Conservation (phyloP, 768 basidiomycete species). For the Hygrocybe coccinea region DNA sequence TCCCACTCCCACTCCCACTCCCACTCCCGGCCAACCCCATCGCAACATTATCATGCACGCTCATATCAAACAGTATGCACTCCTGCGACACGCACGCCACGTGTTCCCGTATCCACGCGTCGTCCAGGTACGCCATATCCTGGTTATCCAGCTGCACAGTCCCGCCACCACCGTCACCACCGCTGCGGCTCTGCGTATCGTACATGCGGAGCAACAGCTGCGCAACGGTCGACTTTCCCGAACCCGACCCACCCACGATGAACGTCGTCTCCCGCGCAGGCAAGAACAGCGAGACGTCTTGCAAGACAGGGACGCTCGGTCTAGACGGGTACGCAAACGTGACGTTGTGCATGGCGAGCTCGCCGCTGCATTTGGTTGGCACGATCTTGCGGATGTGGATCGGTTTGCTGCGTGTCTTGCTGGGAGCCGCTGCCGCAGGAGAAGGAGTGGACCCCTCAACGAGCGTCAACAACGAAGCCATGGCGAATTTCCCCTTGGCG, state of each 20-base stretch:
- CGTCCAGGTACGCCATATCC: conserved; percentile 68
- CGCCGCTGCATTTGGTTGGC: conserved; percentile 63
- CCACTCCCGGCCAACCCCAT: conserved; percentile 45
- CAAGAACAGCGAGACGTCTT: conserved; percentile 62
- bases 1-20: conserved; percentile 39
- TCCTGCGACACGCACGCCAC: conserved; percentile 76
- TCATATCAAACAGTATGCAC: conserved; percentile 71
- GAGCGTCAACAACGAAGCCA: conserved; percentile 62
- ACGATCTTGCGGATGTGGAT: conserved; percentile 54
- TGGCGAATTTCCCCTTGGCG: conserved; percentile 78
- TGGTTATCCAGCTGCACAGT: conserved; percentile 77
- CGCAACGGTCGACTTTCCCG: conserved; percentile 88
- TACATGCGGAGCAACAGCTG: conserved; percentile 81
- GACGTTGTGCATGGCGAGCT: conserved; percentile 69
- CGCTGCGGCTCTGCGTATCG: conserved; percentile 39
- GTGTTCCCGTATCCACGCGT: conserved; percentile 58
- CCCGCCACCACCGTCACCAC: conserved; percentile 33
- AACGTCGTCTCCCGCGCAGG: conserved; percentile 79
- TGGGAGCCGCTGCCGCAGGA: conserved; percentile 6
- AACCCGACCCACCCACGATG: conserved; percentile 89
- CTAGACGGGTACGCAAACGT: conserved; percentile 82
- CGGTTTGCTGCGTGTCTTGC: conserved; percentile 13
- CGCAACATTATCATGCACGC: conserved; percentile 80
- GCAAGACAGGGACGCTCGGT: conserved; percentile 61
- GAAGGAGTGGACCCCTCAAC: conserved; percentile 34